phyloP scores from a whole-genome alignment of 345 rosid genomes.

The Noccaea bulbosa region DNA sequence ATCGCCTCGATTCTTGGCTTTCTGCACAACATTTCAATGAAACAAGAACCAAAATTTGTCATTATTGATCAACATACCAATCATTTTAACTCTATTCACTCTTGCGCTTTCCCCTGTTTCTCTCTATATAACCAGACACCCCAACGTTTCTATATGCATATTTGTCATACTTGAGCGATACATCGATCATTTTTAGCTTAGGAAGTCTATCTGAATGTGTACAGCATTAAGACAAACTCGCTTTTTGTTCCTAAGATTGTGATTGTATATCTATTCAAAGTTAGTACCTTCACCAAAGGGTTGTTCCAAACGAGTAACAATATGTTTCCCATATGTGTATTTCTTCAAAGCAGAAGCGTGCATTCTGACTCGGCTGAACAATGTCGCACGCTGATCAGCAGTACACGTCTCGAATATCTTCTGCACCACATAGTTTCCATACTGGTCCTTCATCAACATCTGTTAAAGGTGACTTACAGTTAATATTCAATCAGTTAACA shows the following conservation, averaged over 20 bases:
- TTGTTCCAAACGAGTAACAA: slow-evolving; percentile 69
- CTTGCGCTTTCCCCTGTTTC: slow-evolving; percentile 9
- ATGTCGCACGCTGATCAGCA: slow-evolving; percentile 51
- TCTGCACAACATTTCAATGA: slow-evolving; percentile 23
- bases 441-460: slow-evolving; percentile 80
- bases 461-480: slow-evolving; percentile 32
- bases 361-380: slow-evolving; percentile 51
- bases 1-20: slow-evolving; percentile 26
- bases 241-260: slow-evolving; percentile 7
- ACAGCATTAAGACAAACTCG: not conserved
- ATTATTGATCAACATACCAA: not conserved
- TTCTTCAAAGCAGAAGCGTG: slow-evolving; percentile 71
- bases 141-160: not conserved
- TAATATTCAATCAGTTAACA: slow-evolving; percentile 10
- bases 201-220: not conserved
- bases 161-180: too few species aligned
- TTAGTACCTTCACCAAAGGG: slow-evolving; percentile 58
- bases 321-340: slow-evolving; percentile 79
- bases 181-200: not conserved
- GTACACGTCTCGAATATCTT: slow-evolving; percentile 64
- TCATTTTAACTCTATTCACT: not conserved
- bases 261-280: not conserved
- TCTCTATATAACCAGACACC: not conserved
- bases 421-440: slow-evolving; percentile 73
- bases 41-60: not conserved